Evolutionary conservation across 371 early-diverging fungal genomes (phyloP), one percentile per base, ranked within the genome.

Genomic region (Batrachochytrium dendrobatidis): DNA sequence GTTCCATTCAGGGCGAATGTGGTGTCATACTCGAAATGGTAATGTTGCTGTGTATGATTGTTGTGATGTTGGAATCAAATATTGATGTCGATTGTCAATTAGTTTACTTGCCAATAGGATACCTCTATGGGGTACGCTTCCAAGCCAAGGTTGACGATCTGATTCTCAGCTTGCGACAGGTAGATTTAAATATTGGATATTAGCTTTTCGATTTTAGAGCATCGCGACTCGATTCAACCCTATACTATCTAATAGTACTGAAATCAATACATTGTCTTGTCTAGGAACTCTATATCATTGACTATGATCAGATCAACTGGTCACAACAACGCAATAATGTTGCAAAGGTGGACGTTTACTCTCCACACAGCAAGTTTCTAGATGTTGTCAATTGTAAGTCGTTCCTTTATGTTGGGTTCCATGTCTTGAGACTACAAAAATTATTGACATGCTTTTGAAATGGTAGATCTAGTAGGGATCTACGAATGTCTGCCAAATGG

Each of bases 101-200:
- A 45, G 95, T 96, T 5, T 94, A 93, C 64, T 76, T 95, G 22
- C 89, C 92, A 53, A 98, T 98, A 96, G 82, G 91, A 51, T 95
- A 92, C 62, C 69, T 94, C 34, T 96, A 95, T 72, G 94, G 86
- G 2, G 73, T 69, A 34, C 72, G 84, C 5, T 75, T 83, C 35
- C 67, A 79, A 48, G 76, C 83, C 26, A 49, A 65, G 20, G 52
- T 59, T 3, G 62, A 65, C 29, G 55, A 56, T 3, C 52, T 73
- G 46, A 88, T 90, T 24, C 64, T 77, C 45, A 75, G 86, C 20
- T 69, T 97, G 60, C 81, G 95, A 1, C 67, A 74, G 48, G 71
- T 65, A 28, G 24, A 50, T 26, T 34, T 50, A 22, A 6, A 17
- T 25, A 17, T 32, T 35, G 30, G 8, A 12, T 39, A n/a, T 39